Evolutionary conservation across 2,329 filamentous ascomycete species (phyloP), one percentile per base, ranked within the genome.

Genomic region (Xenosphaeropsis pyriputrescens): DNA sequence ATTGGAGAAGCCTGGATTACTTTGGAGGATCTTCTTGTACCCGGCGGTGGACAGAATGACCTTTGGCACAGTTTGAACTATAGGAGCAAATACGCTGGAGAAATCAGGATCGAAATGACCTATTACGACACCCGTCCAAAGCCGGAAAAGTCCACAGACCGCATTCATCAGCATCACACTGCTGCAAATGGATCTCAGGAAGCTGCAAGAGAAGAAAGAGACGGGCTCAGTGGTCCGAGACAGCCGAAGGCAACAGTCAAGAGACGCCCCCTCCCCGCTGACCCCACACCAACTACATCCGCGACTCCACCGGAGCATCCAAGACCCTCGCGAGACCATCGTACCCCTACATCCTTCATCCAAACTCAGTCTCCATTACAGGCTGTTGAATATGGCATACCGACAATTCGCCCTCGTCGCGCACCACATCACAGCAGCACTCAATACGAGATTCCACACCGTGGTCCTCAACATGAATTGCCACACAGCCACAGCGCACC

Each of bases 1-100:
- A 95, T 98, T 50, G 91, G 91, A 46, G 91, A 98, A 60, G 78
- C 84, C 6, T 95, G 85, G 79, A 74, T 96, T 41, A 81, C 84
- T 52, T 67, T 98, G 42, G 76, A 78, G 47, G 71, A 75, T 48
- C 82, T 98, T 49, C 72, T 98, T 44, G 70, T 88, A 15, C 67
- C 77, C 2, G 88, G 91, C 35, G 91, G 91, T 35, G 88, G 91
- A n/a, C 85, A 95, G 60, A 86, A 73, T 53, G 91, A 98, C 58
- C 67, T 85, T 39, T 98, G 91, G 91, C 88, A 95, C 56, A 77
- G 68, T 41, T 65, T 98, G 47, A 81, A 74, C 45, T 96, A 76
- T 67, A 85, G 79, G 54, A 86, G 88, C 45, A 94, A 94, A 66
- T 98, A 96, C 51, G 89, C 91, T 6, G 91, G 91, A 39, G 89